phyloP scores from a whole-genome alignment of 805 yeast genomes.

The Candida vartiovaarae region DNA sequence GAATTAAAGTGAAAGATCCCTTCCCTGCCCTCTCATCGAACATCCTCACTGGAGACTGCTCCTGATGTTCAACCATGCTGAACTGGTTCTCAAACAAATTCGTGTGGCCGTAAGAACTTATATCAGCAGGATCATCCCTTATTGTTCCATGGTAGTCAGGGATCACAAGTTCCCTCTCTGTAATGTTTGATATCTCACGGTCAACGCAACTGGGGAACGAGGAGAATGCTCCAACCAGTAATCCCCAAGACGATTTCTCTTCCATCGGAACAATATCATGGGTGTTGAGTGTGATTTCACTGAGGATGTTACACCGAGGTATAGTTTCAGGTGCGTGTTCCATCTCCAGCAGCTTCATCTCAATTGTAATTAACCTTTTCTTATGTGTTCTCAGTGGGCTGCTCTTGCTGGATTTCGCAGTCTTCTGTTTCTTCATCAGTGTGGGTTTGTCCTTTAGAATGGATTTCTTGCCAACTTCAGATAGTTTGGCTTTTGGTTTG shows the following conservation, averaged over 20 bases:
- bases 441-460: no score
- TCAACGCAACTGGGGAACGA: neutral
- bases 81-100: neutral
- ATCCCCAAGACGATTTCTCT: neutral
- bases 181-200: neutral
- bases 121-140: neutral
- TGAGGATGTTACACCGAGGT: neutral
- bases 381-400: no score
- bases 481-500: constrained; percentile 1
- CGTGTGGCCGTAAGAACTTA: neutral
- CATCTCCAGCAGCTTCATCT: no score
- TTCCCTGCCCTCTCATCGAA: neutral
- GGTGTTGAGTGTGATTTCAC: neutral
- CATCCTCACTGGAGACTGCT: neutral
- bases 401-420: no score
- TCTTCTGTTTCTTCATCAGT: no score
- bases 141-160: no score
- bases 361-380: no score
- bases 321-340: neutral
- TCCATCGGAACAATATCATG: neutral
- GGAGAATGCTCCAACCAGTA: neutral
- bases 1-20: neutral
- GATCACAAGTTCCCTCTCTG: no score
- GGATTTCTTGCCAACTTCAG: no score
- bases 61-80: neutral